Percentiles rank a stretch among this genome's conserved stretches.
Conservation (phyloP, 768 basidiomycete species). For the Mycena leptocephala region DNA sequence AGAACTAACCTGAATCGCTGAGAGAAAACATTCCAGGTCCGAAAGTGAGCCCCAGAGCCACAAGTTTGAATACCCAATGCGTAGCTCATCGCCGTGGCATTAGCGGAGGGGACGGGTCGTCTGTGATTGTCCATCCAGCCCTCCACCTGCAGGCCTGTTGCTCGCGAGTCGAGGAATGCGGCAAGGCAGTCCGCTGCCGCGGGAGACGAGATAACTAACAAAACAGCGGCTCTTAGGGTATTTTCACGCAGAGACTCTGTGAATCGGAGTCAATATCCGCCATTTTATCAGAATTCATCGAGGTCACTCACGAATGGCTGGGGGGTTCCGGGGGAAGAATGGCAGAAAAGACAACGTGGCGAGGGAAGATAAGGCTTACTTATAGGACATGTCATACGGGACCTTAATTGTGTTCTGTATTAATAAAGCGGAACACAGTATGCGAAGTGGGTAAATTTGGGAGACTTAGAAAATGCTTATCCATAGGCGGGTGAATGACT, state of each 20-base stretch:
- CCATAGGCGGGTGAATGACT: too few relatives aligned
- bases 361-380: too few relatives aligned
- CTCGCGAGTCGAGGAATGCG: not conserved
- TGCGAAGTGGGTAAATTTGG: too few relatives aligned
- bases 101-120: not conserved
- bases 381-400: too few relatives aligned
- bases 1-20: slow-evolving; percentile 9
- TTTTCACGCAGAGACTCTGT: too few relatives aligned
- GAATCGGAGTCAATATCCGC: not conserved
- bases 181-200: not conserved
- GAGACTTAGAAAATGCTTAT: too few relatives aligned
- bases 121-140: not conserved
- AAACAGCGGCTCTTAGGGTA: too few relatives aligned
- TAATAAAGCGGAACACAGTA: too few relatives aligned
- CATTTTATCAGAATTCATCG: not conserved
- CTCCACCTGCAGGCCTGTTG: not conserved
- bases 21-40: not conserved
- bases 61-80: slow-evolving; percentile 2
- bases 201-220: not conserved
- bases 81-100: too few relatives aligned
- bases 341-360: too few relatives aligned
- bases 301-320: not conserved
- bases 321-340: too few relatives aligned
- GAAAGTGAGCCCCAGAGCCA: not conserved
- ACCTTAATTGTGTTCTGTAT: too few relatives aligned